Conservation (phyloP, 1,139 yeast species). For the Geotrichum reessii region DNA sequence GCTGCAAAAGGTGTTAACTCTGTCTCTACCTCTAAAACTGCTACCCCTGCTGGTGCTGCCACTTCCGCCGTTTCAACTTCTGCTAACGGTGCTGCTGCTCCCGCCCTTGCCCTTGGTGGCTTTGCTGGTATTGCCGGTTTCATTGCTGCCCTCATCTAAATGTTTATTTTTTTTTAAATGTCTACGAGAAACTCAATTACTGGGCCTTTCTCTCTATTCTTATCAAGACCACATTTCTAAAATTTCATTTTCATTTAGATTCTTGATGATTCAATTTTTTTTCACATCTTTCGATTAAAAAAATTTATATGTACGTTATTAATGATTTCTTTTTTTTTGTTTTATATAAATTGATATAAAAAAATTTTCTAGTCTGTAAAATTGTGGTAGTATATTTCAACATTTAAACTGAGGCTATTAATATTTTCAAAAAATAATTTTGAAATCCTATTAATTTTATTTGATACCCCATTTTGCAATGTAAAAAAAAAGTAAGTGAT, state of each 20-base stretch:
- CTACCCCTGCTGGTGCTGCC: slow-evolving; percentile 23
- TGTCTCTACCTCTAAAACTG: slow-evolving; percentile 19
- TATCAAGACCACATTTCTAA: neutral
- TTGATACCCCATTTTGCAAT: no score
- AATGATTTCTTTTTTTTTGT: neutral
- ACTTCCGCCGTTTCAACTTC: slow-evolving; percentile 21
- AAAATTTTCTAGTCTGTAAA: no score
- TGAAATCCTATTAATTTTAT: no score
- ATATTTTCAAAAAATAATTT: no score
- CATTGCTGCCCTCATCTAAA: slow-evolving; percentile 22
- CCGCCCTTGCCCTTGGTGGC: slow-evolving; percentile 19
- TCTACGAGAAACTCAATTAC: neutral
- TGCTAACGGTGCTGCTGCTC: slow-evolving; percentile 15
- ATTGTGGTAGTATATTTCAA: no score
- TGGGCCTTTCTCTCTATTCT: neutral
- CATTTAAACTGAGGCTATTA: no score
- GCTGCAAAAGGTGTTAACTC: slow-evolving; percentile 24
- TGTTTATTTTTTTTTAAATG: neutral
- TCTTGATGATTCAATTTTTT: neutral
- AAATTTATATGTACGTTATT: neutral
- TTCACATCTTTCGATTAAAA: neutral
- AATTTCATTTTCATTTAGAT: neutral
- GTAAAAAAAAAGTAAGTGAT: no score
- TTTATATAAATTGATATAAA: neutral
- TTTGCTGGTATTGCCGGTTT: slow-evolving; percentile 21